Percentiles rank a stretch among this genome's conserved stretches.
Evolutionary conservation across 176 grass and related monocot genomes (phyloP).

Genomic region (Typha latifolia): DNA sequence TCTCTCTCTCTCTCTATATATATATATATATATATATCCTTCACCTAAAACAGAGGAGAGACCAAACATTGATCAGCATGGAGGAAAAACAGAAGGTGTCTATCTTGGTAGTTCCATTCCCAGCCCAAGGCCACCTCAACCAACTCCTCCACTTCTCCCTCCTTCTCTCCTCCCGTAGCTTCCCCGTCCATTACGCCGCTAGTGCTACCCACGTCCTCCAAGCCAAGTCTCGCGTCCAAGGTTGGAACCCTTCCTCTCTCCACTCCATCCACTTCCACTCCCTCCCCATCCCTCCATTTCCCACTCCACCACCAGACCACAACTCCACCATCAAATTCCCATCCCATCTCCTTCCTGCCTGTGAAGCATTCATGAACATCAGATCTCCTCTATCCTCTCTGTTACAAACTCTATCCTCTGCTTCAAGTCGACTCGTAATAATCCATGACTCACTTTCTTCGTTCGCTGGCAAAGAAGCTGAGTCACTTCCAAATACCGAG

Average conservation of each 20-base stretch:
- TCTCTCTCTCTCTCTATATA: too few species aligned
- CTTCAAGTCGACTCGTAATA: conserved; percentile 36
- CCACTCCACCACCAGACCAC: conserved; percentile 21
- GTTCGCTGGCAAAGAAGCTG: conserved; percentile 42
- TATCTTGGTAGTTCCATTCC: neutral
- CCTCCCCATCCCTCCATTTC: conserved; percentile 33
- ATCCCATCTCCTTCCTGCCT: conserved; percentile 38
- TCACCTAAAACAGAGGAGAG: too few species aligned
- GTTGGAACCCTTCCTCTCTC: conserved; percentile 17
- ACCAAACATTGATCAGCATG: too few species aligned
- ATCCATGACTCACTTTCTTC: conserved; percentile 41
- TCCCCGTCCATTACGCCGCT: conserved; percentile 20
- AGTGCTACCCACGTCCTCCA: conserved; percentile 7
- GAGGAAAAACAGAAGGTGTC: neutral
- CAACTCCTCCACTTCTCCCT: conserved; percentile 1
- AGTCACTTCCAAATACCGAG: conserved; percentile 40
- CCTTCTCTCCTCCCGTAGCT: neutral
- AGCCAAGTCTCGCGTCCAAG: conserved; percentile 9
- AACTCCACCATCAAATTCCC: conserved; percentile 33
- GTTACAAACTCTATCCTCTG: conserved; percentile 17
- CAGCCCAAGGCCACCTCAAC: neutral
- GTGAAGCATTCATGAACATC: conserved; percentile 25
- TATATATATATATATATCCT: too few species aligned
- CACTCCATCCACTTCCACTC: conserved; percentile 33
- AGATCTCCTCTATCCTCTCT: conserved; percentile 25